phyloP scores from a whole-genome alignment of 2,329 filamentous ascomycete genomes.

The Fusarium sambucinum region DNA sequence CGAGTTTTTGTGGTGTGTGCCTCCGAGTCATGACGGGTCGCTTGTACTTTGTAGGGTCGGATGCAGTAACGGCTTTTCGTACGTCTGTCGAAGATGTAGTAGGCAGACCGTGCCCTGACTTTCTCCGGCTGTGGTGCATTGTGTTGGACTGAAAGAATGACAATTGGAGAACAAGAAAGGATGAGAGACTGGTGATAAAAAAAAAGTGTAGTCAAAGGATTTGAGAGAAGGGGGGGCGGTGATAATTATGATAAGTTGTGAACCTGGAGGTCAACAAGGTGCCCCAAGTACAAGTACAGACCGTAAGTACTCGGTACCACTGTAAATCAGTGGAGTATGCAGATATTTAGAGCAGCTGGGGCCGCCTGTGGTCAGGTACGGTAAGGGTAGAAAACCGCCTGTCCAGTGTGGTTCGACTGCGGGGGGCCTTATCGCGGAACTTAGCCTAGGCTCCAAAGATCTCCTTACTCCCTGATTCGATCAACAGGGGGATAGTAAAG shows the following conservation, averaged over 20 bases:
- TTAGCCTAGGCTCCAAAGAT: conserved; percentile 38
- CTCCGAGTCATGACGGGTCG: conserved; percentile 61
- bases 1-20: conserved; percentile 62
- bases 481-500: conserved; percentile 31
- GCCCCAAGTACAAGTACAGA: conserved; percentile 28
- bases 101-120: conserved; percentile 65
- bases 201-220: conserved; percentile 30
- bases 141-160: conserved; percentile 16
- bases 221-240: conserved; percentile 25
- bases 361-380: conserved; percentile 26
- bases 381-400: conserved; percentile 25
- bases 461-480: conserved; percentile 44
- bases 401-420: conserved; percentile 47
- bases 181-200: conserved; percentile 20
- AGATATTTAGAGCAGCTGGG: conserved; percentile 39
- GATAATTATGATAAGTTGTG: conserved; percentile 42
- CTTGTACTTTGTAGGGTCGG: conserved; percentile 62
- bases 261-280: conserved; percentile 24
- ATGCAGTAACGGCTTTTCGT: conserved; percentile 61
- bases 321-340: conserved; percentile 40
- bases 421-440: conserved; percentile 42
- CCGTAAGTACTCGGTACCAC: conserved; percentile 39
- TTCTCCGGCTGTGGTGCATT: conserved; percentile 70
- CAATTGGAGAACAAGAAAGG: conserved; percentile 9
- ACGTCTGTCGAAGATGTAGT: conserved; percentile 68